Base-by-base conservation (phyloP, 352 stramenopile genomes). In the Globisporangium sylvaticum region DNA sequence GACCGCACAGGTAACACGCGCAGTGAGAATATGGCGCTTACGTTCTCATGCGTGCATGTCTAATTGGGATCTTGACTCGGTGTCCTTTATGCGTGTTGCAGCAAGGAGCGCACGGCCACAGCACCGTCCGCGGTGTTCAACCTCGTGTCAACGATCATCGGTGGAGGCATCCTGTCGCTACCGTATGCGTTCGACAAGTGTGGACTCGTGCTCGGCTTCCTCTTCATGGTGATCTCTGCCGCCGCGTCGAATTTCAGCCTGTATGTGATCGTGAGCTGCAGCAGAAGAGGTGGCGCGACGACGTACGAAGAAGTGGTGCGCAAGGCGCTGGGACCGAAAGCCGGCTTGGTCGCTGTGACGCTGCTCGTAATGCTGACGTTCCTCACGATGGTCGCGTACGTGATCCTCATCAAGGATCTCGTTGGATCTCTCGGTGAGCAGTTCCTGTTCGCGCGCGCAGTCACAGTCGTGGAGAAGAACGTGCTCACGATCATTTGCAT, bases 381-480 rank as follows among this genome's bases (percentile, higher is more conserved):
- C 70, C 94, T 98, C 59, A 96, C 89, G 5, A 87, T 96, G 22
- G 89, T 99, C 18, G 96, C 90, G 25, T 99, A 99, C 77, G 88
- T 95, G 27, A 98, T 99, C 55, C 78, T 99, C 18, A 80, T 98
- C 25, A 89, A 97, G 58, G 96, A 98, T 70, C 93, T 99, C 54
- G 77, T 98, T 25, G 82, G 90, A 25, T 96, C 95, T 9, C 72
- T 98, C 24, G 83, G 81, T 15, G 80, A 76, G 0, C 76, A 81
- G 34, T 94, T 92, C 46, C 68, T 95, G n/a, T 94, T 83, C 62
- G 84, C 83, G 12, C 81, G 83, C 14, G 60, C 68, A 37, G 76
- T 93, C 27, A 77, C 72, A 1, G 68, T 75, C 3, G 53, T 53
- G 0, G 83, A 91, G 64, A 73, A 90, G 60, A 92, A 92, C 65